Conservation (phyloP, 2,329 filamentous ascomycete species). For the Lachnellula willkommii region DNA sequence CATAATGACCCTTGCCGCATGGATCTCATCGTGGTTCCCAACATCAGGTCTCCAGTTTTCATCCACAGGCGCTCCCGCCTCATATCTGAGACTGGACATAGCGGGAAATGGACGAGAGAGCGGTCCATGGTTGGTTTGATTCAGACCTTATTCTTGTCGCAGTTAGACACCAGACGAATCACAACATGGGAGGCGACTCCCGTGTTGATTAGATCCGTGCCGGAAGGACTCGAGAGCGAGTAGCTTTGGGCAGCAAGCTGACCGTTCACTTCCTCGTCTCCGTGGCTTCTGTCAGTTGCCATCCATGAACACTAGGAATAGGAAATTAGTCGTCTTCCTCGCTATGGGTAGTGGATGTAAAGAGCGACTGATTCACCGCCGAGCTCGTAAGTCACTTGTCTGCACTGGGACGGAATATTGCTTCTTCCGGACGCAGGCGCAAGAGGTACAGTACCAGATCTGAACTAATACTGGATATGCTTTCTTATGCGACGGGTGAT, state of each 20-base stretch:
- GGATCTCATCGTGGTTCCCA: slow-evolving; percentile 2
- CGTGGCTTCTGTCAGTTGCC: neutral
- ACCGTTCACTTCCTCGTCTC: slow-evolving; percentile 1
- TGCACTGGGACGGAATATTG: slow-evolving; percentile 5
- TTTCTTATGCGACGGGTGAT: too few relatives aligned
- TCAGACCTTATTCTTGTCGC: neutral
- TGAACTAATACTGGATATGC: neutral
- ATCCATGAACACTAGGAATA: neutral
- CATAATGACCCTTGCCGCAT: slow-evolving; percentile 10
- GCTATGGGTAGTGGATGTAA: neutral
- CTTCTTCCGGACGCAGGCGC: slow-evolving; percentile 8
- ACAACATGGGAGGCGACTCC: slow-evolving; percentile 2
- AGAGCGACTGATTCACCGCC: neutral
- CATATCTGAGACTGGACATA: neutral
- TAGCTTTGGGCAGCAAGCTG: slow-evolving; percentile 9
- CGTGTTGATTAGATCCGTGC: slow-evolving; percentile 5
- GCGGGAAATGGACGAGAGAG: neutral
- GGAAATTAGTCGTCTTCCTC: neutral
- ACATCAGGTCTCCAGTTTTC: slow-evolving; percentile 15
- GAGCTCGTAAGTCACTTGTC: neutral
- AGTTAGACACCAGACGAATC: slow-evolving; percentile 5
- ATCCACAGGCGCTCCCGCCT: neutral
- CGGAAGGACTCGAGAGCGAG: slow-evolving; percentile 10
- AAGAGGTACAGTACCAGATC: neutral
- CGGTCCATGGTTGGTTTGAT: slow-evolving; percentile 5